Evolutionary conservation across 805 yeast species (phyloP).

Genomic region (Zygotorulaspora florentina): DNA sequence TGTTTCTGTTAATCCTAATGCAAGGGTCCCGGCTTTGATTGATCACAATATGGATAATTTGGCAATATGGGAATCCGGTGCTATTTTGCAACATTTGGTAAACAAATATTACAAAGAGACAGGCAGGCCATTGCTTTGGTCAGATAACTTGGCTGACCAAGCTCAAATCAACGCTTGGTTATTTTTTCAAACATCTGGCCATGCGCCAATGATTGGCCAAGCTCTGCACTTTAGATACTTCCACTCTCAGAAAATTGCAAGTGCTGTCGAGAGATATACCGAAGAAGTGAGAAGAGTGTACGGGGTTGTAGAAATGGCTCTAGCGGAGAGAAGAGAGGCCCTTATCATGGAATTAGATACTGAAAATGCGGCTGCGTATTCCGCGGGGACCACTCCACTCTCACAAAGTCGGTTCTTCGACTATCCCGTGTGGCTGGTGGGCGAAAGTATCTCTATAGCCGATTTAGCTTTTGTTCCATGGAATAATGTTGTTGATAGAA

Average conservation of each 20-base stretch:
- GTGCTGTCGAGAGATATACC: slow-evolving; percentile 85
- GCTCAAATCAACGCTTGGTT: slow-evolving; percentile 84
- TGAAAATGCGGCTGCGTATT: slow-evolving; percentile 82
- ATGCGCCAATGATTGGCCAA: slow-evolving; percentile 98
- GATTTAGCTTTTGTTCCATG: slow-evolving; percentile 93
- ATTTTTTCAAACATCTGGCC: slow-evolving; percentile 93
- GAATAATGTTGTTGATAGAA: slow-evolving; percentile 92
- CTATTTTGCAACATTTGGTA: slow-evolving; percentile 79
- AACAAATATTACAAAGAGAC: slow-evolving; percentile 59
- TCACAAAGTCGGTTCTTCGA: slow-evolving; percentile 84
- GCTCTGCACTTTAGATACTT: slow-evolving; percentile 91
- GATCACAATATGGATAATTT: slow-evolving; percentile 81
- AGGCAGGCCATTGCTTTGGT: slow-evolving; percentile 69
- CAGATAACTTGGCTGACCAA: slow-evolving; percentile 72
- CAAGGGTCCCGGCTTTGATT: slow-evolving; percentile 89
- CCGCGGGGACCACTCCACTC: slow-evolving; percentile 83
- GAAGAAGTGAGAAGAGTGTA: slow-evolving; percentile 92
- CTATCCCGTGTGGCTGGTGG: slow-evolving; percentile 92
- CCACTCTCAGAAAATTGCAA: slow-evolving; percentile 78
- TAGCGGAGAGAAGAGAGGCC: slow-evolving; percentile 89
- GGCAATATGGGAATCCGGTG: slow-evolving; percentile 93
- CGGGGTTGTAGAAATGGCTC: slow-evolving; percentile 91
- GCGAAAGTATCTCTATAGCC: slow-evolving; percentile 78
- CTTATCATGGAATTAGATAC: slow-evolving; percentile 82
- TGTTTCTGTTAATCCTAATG: slow-evolving; percentile 91